Evolutionary conservation across 768 basidiomycete species (phyloP).

Genomic region (Tylopilus rubrobrunneus): DNA sequence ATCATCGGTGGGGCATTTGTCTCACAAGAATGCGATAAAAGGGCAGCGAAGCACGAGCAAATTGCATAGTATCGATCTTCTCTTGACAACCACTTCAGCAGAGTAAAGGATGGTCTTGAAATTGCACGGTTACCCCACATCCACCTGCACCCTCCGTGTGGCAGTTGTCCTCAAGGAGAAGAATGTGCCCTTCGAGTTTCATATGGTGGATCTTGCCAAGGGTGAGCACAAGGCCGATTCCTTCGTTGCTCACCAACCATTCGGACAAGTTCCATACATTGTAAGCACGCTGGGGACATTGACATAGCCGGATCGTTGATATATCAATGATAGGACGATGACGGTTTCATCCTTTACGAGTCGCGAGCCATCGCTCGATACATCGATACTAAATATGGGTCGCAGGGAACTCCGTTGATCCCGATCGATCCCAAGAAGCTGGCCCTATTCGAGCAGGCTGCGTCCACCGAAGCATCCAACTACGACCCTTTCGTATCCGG

Average conservation of each 20-base stretch:
- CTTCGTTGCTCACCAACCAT: slow-evolving; percentile 46
- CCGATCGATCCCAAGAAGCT: slow-evolving; percentile 33
- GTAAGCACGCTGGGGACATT: background rate
- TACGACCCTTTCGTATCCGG: slow-evolving; percentile 47
- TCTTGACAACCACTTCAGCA: too few relatives aligned
- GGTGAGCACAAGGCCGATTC: slow-evolving; percentile 44
- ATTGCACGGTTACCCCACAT: too few relatives aligned
- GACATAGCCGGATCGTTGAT: too few relatives aligned
- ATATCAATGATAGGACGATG: slow-evolving; percentile 25
- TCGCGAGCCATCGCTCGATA: slow-evolving; percentile 42
- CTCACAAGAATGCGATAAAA: too few relatives aligned
- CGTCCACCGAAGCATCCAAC: slow-evolving; percentile 43
- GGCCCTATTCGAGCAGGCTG: slow-evolving; percentile 51
- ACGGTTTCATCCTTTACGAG: slow-evolving; percentile 41
- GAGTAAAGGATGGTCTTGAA: too few relatives aligned
- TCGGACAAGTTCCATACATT: slow-evolving; percentile 45
- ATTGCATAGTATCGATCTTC: too few relatives aligned
- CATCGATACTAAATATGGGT: slow-evolving; percentile 36
- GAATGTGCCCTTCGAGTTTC: slow-evolving; percentile 49
- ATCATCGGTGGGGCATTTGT: too few relatives aligned
- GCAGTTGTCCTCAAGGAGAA: slow-evolving; percentile 39
- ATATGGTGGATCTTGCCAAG: slow-evolving; percentile 33
- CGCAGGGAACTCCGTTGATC: slow-evolving; percentile 32
- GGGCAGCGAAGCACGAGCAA: too few relatives aligned
- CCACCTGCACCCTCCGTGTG: too few relatives aligned